These are phyloP conservation scores for Parsonsia alboflavescens DNA, from an alignment of 257 asterid species.

Conservation along the genomic window DNA sequence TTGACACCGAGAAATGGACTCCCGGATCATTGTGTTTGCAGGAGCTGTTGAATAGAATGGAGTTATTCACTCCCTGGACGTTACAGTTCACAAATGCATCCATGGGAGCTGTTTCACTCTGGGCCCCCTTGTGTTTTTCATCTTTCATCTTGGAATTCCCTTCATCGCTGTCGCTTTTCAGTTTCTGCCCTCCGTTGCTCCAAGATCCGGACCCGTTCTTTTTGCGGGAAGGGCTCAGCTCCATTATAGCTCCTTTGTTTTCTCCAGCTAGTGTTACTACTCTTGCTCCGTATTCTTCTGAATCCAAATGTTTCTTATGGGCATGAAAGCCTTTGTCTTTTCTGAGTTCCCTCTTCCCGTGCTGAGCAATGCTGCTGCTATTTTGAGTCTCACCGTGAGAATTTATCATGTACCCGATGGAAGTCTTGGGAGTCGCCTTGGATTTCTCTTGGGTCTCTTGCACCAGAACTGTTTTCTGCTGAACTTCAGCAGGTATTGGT, in stretches of 20 bases:
- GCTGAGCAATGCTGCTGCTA: neutral
- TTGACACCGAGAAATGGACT: conserved; percentile 45
- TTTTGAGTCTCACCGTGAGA: neutral
- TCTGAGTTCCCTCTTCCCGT: conserved; percentile 14
- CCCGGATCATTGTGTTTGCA: conserved; percentile 63
- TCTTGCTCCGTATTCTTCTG: conserved; percentile 39
- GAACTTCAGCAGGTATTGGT: conserved; percentile 23
- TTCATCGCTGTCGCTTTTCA: conserved; percentile 25
- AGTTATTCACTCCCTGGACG: conserved; percentile 77
- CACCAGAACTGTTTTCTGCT: conserved; percentile 22
- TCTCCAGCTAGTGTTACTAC: conserved; percentile 68
- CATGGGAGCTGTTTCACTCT: conserved; percentile 27
- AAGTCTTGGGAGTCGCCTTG: conserved; percentile 6
- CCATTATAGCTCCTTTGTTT: conserved; percentile 80
- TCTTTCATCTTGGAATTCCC: conserved; percentile 23
- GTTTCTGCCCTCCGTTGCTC: conserved; percentile 20
- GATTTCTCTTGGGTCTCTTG: conserved; percentile 13
- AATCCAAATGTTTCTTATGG: conserved; percentile 24
- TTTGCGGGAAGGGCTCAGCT: conserved; percentile 36
- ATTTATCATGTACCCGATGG: neutral
- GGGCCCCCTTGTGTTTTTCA: conserved; percentile 16
- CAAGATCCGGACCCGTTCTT: conserved; percentile 8
- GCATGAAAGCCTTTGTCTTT: conserved; percentile 18
- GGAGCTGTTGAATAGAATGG: conserved; percentile 39
- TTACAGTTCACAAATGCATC: conserved; percentile 59